Conservation (phyloP, 2,329 filamentous ascomycete genomes). For the Ophiobolus disseminans region DNA sequence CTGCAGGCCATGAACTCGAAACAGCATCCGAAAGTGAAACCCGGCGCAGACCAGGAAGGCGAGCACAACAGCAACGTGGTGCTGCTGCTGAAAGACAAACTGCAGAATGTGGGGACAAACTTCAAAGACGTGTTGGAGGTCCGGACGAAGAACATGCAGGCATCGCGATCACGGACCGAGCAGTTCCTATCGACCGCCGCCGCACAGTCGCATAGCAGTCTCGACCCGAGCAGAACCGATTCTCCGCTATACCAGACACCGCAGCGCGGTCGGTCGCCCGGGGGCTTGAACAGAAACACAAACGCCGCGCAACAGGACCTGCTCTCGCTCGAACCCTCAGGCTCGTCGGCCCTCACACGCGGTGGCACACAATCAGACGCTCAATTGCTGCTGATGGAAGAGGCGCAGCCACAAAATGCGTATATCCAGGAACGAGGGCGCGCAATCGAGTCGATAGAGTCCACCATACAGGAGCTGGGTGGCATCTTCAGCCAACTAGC, state of each 20-base stretch:
- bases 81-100: conserved; percentile 85
- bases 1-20: conserved; percentile 80
- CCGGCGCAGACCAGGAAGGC: conserved; percentile 73
- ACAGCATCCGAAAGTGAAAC: conserved; percentile 70
- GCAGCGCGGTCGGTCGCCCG: conserved; percentile 64
- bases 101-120: conserved; percentile 90
- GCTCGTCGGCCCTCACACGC: conserved; percentile 53
- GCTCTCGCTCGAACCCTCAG: conserved; percentile 78
- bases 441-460: conserved; percentile 95
- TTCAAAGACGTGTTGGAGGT: conserved; percentile 98
- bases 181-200: conserved; percentile 95
- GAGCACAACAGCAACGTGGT: conserved; percentile 99
- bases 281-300: conserved; percentile 53
- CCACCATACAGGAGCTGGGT: conserved; percentile 91
- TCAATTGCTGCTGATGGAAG: conserved; percentile 86
- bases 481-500: conserved; percentile 93
- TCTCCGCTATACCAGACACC: conserved; percentile 88
- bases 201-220: conserved; percentile 69
- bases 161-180: conserved; percentile 87
- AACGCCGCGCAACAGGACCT: conserved; percentile 66
- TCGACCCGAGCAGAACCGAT: conserved; percentile 74
- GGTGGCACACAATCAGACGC: conserved; percentile 73
- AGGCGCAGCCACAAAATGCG: conserved; percentile 81
- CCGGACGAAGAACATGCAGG: conserved; percentile 97
- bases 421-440: conserved; percentile 95